Evolutionary conservation across 257 asterid species (phyloP), one percentile per base, ranked within the genome.

Genomic region (Asclepias syriaca): DNA sequence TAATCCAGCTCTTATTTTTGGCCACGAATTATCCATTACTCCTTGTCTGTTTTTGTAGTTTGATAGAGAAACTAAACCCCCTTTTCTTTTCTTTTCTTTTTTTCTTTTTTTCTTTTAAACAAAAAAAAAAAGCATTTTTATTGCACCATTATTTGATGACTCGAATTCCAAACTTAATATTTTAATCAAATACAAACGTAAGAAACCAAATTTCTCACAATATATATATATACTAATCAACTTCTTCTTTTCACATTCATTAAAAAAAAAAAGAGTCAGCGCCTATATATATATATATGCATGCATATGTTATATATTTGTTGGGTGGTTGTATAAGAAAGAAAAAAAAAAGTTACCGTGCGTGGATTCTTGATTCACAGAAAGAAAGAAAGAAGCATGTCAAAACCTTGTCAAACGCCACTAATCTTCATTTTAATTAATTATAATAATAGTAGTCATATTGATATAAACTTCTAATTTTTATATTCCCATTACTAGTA

Each of bases 91-190:
- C n/a, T 34, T 50, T 59, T 3, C 27, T 14, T 29, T 12, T 1
- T 8, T 15, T 56, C n/a, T 21, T 53, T 8, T 34, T 50, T 59
- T 3, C 27, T 14, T 29, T 12, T 1, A 48, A 48, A 24, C 27
- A 24, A 24, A 24, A 24, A 1, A 13, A 40, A 40, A 43, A 6
- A 40, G 10, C 9, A 43, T 6, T 6, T 43, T 43, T 43, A 8
- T 43, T 43, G 55, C 55, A 15, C 56, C 74, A 48, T 68, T 69
- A 69, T 29, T 71, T 55, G 64, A 65, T 65, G 80, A 77, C 69
- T 66, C 69, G 40, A 69, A 63, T 6, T 69, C 79, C 79, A 46
- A 60, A 50, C 39, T 2, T 32, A 16, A 51, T 15, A 19, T 0
- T 50, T 3, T 13, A 24, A 6, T 48, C 22, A 37, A 3, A 4